Evolutionary conservation across 1,284 basidiomycete genomes (phyloP), one percentile per base, ranked within the genome.

Genomic region (Caloboletus firmus): DNA sequence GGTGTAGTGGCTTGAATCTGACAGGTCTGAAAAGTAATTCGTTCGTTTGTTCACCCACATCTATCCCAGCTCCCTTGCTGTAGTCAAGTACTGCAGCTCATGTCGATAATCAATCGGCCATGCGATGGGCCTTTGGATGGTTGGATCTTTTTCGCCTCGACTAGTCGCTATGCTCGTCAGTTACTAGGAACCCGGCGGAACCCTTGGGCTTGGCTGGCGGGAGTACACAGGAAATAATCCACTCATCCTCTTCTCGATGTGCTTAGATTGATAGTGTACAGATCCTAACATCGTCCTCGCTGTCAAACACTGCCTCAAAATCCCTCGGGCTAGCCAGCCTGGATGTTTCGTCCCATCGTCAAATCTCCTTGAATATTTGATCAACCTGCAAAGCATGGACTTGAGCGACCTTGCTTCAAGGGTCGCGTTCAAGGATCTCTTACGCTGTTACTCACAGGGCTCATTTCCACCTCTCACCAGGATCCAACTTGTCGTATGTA

Each of bases 1-100:
- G 73, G 40, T 87, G 85, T 58, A 74, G 58, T n/a, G 54, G 59
- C 26, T 47, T 51, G 44, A 35, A 44, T 43, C 35, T 15, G 18
- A 17, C 45, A 7, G 32, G 40, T 35, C 24, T 34, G 15, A 52
- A 53, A 42, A 45, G 15, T 20, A 5, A 7, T 30, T 31, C 39
- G 32, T 62, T 63, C 11, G 41, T 39, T 37, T 56, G 36, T 42
- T 65, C 67, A 1, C 66, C 65, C 0, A 3, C 31, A 18, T 51
- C 58, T 4, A 15, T 30, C 3, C 18, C 52, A 8, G 40, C 20
- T 31, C 32, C 61, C 1, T 44, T 58, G 35, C n/a, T 15, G 28
- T 47, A 45, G 37, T 39, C 22, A 15, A 15, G 28, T 9, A 9
- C 15, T 13, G 17, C n/a, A 15, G 6, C 3, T 15, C 28, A 37